These are phyloP conservation scores for Sphagnum fallax DNA, from an alignment of 228 moss, liverwort and hornwort genomes.

Conservation along the genomic window DNA sequence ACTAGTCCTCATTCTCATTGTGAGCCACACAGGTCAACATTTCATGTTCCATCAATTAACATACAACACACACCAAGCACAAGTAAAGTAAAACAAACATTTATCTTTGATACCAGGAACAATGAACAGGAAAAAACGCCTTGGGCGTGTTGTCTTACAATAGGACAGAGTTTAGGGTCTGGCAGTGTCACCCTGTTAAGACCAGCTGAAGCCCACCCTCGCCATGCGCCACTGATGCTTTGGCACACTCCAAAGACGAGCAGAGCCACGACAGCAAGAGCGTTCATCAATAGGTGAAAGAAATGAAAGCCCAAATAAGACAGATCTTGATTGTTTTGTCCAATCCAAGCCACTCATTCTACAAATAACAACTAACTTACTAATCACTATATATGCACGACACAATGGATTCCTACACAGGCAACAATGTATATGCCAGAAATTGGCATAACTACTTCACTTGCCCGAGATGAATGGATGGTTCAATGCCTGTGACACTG, in stretches of 20 bases:
- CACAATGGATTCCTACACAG: conserved; percentile 48
- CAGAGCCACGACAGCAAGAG: conserved; percentile 98
- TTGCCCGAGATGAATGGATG: conserved; percentile 99
- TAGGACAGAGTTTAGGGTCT: conserved; percentile 96
- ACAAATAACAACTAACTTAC: conserved; percentile 36
- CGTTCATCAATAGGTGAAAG: conserved; percentile 84
- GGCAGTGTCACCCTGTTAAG: conserved; percentile 91
- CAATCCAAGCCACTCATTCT: conserved; percentile 47
- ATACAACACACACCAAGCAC: too few species aligned
- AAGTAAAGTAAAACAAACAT: too few species aligned
- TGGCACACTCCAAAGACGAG: conserved; percentile 94
- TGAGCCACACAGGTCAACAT: too few species aligned
- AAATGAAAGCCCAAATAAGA: conserved; percentile 30
- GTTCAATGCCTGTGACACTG: conserved; percentile 98
- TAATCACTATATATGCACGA: conserved; percentile 43
- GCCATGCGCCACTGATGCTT: conserved; percentile 96
- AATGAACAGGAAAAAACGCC: conserved; percentile 96
- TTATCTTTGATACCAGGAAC: conserved; percentile 34
- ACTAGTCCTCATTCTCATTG: too few species aligned
- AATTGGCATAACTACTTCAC: conserved; percentile 95
- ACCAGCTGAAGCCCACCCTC: conserved; percentile 98
- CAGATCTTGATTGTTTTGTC: conserved; percentile 37
- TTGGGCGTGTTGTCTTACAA: conserved; percentile 99
- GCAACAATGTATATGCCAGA: conserved; percentile 70
- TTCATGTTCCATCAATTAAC: too few species aligned